Conservation (phyloP, 2,329 filamentous ascomycete genomes). For the Ophiostoma angusticollis region DNA sequence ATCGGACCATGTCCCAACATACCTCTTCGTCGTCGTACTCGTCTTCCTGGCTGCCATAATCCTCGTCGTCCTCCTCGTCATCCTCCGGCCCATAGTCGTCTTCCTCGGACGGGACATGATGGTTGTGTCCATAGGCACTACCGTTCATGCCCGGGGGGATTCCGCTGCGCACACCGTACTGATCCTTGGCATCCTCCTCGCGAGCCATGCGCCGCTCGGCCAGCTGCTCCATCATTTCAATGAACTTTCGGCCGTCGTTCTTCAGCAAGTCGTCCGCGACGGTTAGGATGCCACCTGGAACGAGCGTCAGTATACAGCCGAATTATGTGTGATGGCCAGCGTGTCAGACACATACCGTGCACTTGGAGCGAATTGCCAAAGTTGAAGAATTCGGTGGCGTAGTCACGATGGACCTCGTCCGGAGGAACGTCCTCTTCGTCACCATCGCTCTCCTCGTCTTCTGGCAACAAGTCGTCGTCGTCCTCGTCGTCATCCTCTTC, state of each 20-base stretch:
- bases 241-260: slow-evolving; percentile 98
- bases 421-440: slow-evolving; percentile 54
- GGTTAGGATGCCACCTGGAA: slow-evolving; percentile 85
- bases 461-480: slow-evolving; percentile 37
- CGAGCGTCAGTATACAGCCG: not conserved
- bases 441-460: slow-evolving; percentile 53
- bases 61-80: slow-evolving; percentile 44
- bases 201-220: slow-evolving; percentile 94
- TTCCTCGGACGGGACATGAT: slow-evolving; percentile 53
- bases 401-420: slow-evolving; percentile 45
- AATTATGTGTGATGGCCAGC: too few relatives aligned
- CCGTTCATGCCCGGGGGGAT: slow-evolving; percentile 43
- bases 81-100: slow-evolving; percentile 33
- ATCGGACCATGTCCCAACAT: too few relatives aligned
- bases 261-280: slow-evolving; percentile 97
- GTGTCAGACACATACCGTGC: slow-evolving; percentile 42
- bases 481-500: slow-evolving; percentile 30
- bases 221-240: slow-evolving; percentile 99
- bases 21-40: slow-evolving; percentile 72
- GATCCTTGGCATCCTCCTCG: slow-evolving; percentile 72
- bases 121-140: slow-evolving; percentile 52
- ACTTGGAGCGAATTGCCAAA: slow-evolving; percentile 97
- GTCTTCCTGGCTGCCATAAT: slow-evolving; percentile 51
- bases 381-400: slow-evolving; percentile 79
- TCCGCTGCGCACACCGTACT: slow-evolving; percentile 43